A percentile compares a stretch with the other conserved stretches of the same genome.
Evolutionary conservation across 2,329 filamentous ascomycete species (phyloP).

Genomic region (Teratosphaeria nubilosa): DNA sequence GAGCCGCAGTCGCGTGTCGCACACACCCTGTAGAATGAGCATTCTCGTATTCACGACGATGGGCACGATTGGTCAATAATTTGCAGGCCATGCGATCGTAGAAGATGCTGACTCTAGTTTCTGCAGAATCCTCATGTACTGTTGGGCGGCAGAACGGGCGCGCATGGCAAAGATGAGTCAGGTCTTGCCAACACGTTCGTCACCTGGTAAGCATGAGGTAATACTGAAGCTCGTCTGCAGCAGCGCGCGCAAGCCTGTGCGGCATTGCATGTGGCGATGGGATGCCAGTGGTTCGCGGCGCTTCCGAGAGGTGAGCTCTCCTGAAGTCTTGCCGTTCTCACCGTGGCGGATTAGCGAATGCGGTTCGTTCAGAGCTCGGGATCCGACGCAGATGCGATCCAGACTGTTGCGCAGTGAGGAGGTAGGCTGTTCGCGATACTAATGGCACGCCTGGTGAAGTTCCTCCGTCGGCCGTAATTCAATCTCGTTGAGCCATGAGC

Average conservation of each 20-base stretch:
- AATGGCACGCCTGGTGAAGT: not conserved
- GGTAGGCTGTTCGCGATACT: not conserved
- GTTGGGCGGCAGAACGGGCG: not conserved
- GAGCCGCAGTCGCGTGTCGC: too few species aligned
- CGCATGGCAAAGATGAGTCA: not conserved
- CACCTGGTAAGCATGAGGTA: not conserved
- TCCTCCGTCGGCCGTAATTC: not conserved
- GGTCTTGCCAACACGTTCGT: not conserved
- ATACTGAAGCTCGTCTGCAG: not conserved
- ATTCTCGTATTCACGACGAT: too few species aligned
- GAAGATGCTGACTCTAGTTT: not conserved
- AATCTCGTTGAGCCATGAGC: not conserved
- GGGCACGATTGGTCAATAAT: too few species aligned
- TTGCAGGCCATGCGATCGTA: not conserved
- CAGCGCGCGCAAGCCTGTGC: not conserved
- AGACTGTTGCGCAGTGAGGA: not conserved
- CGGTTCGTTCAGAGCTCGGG: not conserved
- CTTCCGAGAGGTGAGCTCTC: not conserved
- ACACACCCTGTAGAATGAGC: too few species aligned
- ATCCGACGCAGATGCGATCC: not conserved
- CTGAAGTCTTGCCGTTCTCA: not conserved
- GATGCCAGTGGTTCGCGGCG: not conserved
- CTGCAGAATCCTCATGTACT: not conserved
- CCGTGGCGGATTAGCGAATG: not conserved
- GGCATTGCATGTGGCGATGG: not conserved